phyloP scores from a whole-genome alignment of 2,329 filamentous ascomycete genomes.

The Rugonectria rugulosa region DNA sequence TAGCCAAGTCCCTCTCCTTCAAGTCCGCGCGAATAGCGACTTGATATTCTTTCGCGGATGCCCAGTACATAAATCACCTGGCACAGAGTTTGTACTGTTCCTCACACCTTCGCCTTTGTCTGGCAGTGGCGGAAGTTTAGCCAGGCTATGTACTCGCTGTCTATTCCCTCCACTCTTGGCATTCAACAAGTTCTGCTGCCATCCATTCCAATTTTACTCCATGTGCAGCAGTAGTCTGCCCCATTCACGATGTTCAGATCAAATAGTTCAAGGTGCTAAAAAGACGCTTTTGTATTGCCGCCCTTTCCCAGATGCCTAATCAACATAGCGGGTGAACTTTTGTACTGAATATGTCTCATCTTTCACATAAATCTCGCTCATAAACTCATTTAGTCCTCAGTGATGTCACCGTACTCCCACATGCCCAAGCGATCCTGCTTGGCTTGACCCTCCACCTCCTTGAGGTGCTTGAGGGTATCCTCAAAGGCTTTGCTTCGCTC shows the following conservation, averaged over 20 bases:
- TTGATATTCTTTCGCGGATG: neutral
- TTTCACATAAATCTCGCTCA: conserved; percentile 13
- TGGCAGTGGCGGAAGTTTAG: no score
- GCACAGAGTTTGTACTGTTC: no score
- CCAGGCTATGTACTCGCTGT: no score
- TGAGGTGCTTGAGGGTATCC: conserved; percentile 75
- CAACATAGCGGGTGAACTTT: conserved; percentile 17
- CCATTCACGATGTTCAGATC: conserved; percentile 11
- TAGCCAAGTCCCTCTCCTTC: neutral
- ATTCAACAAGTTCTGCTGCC: neutral
- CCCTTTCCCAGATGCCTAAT: conserved; percentile 17
- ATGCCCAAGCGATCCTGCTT: conserved; percentile 84
- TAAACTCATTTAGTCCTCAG: conserved; percentile 73
- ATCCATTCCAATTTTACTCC: neutral
- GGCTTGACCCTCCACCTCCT: conserved; percentile 77
- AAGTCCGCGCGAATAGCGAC: conserved; percentile 28
- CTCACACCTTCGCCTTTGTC: no score
- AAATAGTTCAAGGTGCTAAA: conserved; percentile 16
- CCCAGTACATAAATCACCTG: conserved; percentile 7
- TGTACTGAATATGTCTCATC: conserved; percentile 20
- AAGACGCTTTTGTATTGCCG: conserved; percentile 21
- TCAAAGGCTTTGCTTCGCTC: conserved; percentile 76
- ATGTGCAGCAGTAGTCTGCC: neutral
- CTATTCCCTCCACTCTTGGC: conserved; percentile 18
- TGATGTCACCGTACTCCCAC: conserved; percentile 99